phyloP scores from a whole-genome alignment of 129 eudicot species.

The Gnaphalium uliginosum region DNA sequence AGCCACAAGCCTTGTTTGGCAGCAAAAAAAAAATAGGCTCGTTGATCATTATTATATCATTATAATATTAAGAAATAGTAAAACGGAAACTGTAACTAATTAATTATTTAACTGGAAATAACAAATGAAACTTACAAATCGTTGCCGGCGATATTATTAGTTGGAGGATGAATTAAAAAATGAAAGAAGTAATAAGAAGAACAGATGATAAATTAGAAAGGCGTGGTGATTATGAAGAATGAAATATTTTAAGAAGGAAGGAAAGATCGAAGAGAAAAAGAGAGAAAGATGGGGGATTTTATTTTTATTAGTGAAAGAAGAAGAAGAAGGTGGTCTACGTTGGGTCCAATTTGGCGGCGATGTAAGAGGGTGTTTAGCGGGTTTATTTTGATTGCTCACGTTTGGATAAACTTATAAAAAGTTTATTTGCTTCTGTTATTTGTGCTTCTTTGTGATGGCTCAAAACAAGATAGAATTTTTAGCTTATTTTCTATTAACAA shows the following conservation, averaged over 20 bases:
- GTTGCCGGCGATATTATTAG: slow-evolving; percentile 20
- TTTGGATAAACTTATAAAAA: no score
- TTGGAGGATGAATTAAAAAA: slow-evolving; percentile 14
- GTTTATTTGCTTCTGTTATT: no score
- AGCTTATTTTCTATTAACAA: no score
- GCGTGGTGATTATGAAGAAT: not conserved
- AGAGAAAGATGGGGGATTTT: slow-evolving; percentile 21
- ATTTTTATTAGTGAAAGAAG: slow-evolving; percentile 7
- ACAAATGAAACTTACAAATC: slow-evolving; percentile 11
- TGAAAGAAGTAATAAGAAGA: not conserved
- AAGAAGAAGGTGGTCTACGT: slow-evolving; percentile 27
- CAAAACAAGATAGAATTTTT: no score
- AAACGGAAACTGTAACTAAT: slow-evolving; percentile 32
- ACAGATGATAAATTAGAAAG: not conserved
- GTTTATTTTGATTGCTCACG: no score
- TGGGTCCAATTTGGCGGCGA: slow-evolving; percentile 38
- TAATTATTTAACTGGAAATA: slow-evolving; percentile 5
- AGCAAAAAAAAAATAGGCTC: no score
- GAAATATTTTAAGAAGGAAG: not conserved
- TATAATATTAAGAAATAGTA: no score
- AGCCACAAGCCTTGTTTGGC: no score
- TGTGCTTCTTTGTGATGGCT: no score
- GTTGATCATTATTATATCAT: slow-evolving; percentile 3
- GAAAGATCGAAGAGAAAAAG: slow-evolving; percentile 29
- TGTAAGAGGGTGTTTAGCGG: not conserved